Evolutionary conservation across 257 asterid genomes (phyloP), one percentile per base, ranked within the genome.

Genomic region (Petunia secreta): DNA sequence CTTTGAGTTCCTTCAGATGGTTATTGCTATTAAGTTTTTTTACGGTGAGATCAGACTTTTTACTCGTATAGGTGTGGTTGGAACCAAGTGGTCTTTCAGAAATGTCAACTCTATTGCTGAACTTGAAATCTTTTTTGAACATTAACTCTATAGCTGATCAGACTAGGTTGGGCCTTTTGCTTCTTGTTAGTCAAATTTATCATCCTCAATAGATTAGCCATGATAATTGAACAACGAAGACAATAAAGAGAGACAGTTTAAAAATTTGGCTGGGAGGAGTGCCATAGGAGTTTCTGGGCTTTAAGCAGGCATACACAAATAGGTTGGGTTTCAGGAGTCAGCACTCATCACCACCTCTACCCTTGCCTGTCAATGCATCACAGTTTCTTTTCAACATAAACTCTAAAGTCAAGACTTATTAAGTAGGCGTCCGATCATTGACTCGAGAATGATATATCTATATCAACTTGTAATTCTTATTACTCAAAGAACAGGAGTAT

Each of bases 1-100:
- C 16, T 46, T 69, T 46, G 40, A 69, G 16, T 25, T 69, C 59
- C 25, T 46, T 69, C 9, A 69, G 77, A 25, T 46, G 77, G 59
- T 46, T 16, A 69, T 69, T 46, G n/a, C 77, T 69, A 39, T 43
- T 25, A 5, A 25, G 59, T 48, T 46, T 16, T 25, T 71, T 71
- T 71, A 25, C 59, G 77, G 57, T 4, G 10, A 25, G 43, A 48
- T 6, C 34, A 25, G 41, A 0, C 43, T 71, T 71, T 36, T 71
- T 25, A 34, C 43, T 9, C 77, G 48, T 71, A n/a, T 8, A 71
- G 48, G 77, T 71, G 25, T 16, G 34, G 38, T 46, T 25, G 59
- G 59, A 48, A 71, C 25, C 16, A 11, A 0, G 10, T 25, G 4
- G 36, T 48, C 60, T 48, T 71, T 48, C 16, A 10, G 3, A 25